Evolutionary conservation across 2,329 filamentous ascomycete species (phyloP).

Genomic region (Lecanicillium sp.): DNA sequence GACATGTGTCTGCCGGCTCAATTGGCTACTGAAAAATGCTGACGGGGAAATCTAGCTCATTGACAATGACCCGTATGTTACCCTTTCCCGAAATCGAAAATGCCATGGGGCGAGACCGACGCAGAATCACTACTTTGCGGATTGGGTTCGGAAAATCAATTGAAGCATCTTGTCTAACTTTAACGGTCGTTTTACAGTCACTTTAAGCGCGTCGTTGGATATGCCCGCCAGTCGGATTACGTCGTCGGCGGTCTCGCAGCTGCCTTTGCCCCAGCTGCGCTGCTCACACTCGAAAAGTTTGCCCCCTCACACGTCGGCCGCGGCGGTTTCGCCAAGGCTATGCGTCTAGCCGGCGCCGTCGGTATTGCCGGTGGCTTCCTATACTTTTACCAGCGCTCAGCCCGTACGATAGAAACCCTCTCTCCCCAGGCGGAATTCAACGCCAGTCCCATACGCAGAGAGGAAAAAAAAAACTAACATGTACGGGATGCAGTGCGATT

Average conservation of each 20-base stretch:
- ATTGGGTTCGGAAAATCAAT: not conserved
- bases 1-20: constrained; percentile 12
- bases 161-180: constrained; percentile 11
- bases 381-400: constrained; percentile 76
- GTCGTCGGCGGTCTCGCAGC: constrained; percentile 58
- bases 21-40: constrained; percentile 14
- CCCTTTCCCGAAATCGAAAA: constrained; percentile 5
- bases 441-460: not conserved
- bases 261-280: constrained; percentile 62
- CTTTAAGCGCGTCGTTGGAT: constrained; percentile 80
- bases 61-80: constrained; percentile 90
- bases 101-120: not conserved
- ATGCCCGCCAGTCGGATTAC: constrained; percentile 83
- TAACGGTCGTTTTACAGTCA: constrained; percentile 49
- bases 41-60: constrained; percentile 63
- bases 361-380: constrained; percentile 73
- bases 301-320: constrained; percentile 78
- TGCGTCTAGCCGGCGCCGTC: constrained; percentile 70
- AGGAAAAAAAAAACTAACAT: constrained; percentile 3
- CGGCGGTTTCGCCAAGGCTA: constrained; percentile 71
- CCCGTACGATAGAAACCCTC: constrained; percentile 50
- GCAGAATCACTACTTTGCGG: not conserved
- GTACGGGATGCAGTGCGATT: constrained; percentile 73
- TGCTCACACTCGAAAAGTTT: constrained; percentile 74
- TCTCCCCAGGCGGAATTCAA: not conserved